Base-by-base conservation (phyloP, 257 asterid genomes). In the Solanum clarkiae region DNA sequence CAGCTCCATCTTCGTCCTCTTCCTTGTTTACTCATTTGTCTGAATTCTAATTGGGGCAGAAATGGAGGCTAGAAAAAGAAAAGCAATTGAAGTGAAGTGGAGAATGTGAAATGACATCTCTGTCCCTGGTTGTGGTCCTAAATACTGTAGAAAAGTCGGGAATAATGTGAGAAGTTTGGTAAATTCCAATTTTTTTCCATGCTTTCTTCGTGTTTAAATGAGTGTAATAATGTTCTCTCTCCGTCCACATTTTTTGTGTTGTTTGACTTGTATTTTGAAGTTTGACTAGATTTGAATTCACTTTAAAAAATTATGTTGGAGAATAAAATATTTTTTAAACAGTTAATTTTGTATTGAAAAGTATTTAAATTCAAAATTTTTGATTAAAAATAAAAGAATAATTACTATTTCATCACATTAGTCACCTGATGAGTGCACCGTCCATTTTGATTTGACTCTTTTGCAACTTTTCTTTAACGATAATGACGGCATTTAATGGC, bases 1-100 rank as follows among this genome's bases (percentile, higher is more conserved):
- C 97, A 95, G 91, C 94, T 91, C 97, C 97, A 94, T 12, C 86
- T 10, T 18, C 62, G 47, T 84, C 81, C 83, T 82, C 77, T 86
- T 90, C 91, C 89, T 89, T 13, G 60, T 77, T 3, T 59, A 22
- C 74, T 57, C 53, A 60, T 42, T 20, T 69, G 54, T 9, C 29
- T 8, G 63, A 51, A 51, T 77, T 8, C 3, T 77, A 63, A 75
- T 75, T 49, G 59, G 22, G 82, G 32, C 13, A 71, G 9, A 9
- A 44, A 70, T 59, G 29, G 29, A n/a, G 15, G 29, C 42, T 36
- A 49, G 6, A 1, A 12, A 12, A 13, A 6, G 42, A 63, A 63
- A 63, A 63, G 70, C 6, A 24, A 10, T 24, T 32, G 53, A 66
- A 29, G 32, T 47, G 81, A 59, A 51, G 16, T 26, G 11, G n/a